A percentile compares a stretch with the other conserved stretches of the same genome.
Conservation (phyloP, 352 stramenopile species). For the Thraustotheca clavata region DNA sequence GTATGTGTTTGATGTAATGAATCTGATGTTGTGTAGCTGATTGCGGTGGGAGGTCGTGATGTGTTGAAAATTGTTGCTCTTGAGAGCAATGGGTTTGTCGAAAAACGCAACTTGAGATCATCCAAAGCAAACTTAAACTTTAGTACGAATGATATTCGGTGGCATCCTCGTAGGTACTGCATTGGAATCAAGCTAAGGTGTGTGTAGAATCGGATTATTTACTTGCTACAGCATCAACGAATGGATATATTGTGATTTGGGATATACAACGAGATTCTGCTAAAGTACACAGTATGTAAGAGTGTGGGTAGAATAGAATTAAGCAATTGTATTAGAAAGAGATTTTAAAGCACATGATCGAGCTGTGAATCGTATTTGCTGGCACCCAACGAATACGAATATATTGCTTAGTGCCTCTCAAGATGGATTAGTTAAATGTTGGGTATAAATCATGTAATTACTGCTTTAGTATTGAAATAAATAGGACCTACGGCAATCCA, state of each 20-base stretch:
- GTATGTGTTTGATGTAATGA: background rate
- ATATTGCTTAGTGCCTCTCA: constrained; percentile 80
- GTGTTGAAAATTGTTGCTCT: constrained; percentile 81
- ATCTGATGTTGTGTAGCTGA: constrained; percentile 25
- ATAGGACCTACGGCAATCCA: constrained; percentile 69
- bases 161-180: constrained; percentile 61
- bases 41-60: constrained; percentile 77
- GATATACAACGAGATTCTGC: constrained; percentile 81
- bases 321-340: constrained; percentile 34
- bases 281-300: constrained; percentile 66
- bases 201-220: constrained; percentile 66
- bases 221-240: constrained; percentile 76
- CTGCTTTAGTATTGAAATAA: background rate
- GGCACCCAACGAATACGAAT: constrained; percentile 71
- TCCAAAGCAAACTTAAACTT: constrained; percentile 82
- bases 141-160: constrained; percentile 85
- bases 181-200: background rate
- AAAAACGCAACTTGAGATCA: constrained; percentile 78
- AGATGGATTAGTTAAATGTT: constrained; percentile 82
- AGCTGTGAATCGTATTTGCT: constrained; percentile 83
- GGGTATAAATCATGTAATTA: constrained; percentile 46
- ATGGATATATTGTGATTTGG: constrained; percentile 80
- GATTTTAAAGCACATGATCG: constrained; percentile 73
- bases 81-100: constrained; percentile 59
- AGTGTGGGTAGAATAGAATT: background rate